These are phyloP conservation scores for Lachnellula arida DNA, from an alignment of 2,329 filamentous ascomycete species.

Conservation along the genomic window DNA sequence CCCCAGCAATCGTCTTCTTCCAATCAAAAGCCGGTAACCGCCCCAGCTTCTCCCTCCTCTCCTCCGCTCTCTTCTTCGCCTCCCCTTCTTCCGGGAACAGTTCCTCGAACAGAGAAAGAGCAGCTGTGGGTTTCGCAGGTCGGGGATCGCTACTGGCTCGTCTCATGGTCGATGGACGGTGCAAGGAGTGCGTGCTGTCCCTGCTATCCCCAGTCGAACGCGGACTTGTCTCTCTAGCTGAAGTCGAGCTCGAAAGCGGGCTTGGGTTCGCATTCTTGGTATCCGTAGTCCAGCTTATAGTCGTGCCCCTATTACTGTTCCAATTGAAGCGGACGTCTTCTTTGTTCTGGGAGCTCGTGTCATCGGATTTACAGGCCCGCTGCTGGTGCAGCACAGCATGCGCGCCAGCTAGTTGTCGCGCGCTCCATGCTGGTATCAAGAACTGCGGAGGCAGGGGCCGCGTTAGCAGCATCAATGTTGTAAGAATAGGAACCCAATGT, in stretches of 20 bases:
- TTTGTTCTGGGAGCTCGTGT: not conserved
- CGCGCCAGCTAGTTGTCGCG: constrained; percentile 27
- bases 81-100: constrained; percentile 50
- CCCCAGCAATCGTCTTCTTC: constrained; percentile 2
- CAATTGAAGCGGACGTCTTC: not conserved
- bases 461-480: constrained; percentile 40
- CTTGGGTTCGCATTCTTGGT: not conserved
- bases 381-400: constrained; percentile 10
- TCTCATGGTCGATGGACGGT: no score
- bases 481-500: constrained; percentile 10
- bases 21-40: constrained; percentile 29
- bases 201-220: no score
- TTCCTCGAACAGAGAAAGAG: constrained; percentile 39
- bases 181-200: no score
- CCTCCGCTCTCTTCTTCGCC: constrained; percentile 4
- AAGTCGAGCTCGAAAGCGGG: not conserved
- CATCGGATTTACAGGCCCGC: constrained; percentile 14
- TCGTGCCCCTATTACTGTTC: not conserved
- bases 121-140: no score
- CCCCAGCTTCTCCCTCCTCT: constrained; percentile 22
- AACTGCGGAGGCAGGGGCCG: constrained; percentile 39
- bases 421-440: constrained; percentile 38
- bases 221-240: no score
- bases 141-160: not conserved
- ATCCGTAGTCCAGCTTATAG: not conserved